Evolutionary conservation across 495 filamentous ascomycete genomes (phyloP), one percentile per base, ranked within the genome.

Genomic region (Xylaria telfairii): DNA sequence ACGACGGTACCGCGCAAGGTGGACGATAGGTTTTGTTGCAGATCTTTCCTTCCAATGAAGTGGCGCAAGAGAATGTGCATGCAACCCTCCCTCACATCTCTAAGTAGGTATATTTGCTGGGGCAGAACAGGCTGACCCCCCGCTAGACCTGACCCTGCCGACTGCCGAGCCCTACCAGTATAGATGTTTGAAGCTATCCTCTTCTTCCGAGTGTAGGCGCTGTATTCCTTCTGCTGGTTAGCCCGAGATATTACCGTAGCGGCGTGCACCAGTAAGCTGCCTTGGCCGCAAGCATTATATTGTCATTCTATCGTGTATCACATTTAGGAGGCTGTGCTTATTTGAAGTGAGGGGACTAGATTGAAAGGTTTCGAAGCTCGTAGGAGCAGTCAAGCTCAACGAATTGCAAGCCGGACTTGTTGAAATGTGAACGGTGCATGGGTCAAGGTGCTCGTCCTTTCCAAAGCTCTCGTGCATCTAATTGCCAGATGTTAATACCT

Each of bases 151-250:
- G 21, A 19, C 3, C 15, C 46, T 65, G 62, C 62, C 62, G 62
- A 51, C 42, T 65, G 42, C 62, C 62, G 62, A 65, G 41, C 37
- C 24, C 41, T 63, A 56, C 51, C 19, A 57, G 30, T 37, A 37
- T 21, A 42, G 7, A 42, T 7, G 30, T 10, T n/a, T 13, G 21
- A 62, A 28, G 37, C 59, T 62, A 7, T 24, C 19, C 4, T 61
- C 1, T 13, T 61, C 9, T 19, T 26, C n/a, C 13, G 13, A 26
- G 0, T 4, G 28, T 13, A n/a, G n/a, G n/a, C 19, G 10, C 15
- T 46, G 19, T 37, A 37, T 8, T 54, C 17, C 51, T 54, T 12
- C 10, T 37, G 32, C 21, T 17, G 4, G n/a, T n/a, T n/a, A n/a
- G 37, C n/a, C 41, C 61, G 24, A 64, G 39, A 53, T 65, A 15